Percentiles rank a stretch among this genome's conserved stretches.
These are phyloP conservation scores for Linnemannia hyalina DNA, from an alignment of 192 early-diverging fungal genomes.

Conservation along the genomic window DNA sequence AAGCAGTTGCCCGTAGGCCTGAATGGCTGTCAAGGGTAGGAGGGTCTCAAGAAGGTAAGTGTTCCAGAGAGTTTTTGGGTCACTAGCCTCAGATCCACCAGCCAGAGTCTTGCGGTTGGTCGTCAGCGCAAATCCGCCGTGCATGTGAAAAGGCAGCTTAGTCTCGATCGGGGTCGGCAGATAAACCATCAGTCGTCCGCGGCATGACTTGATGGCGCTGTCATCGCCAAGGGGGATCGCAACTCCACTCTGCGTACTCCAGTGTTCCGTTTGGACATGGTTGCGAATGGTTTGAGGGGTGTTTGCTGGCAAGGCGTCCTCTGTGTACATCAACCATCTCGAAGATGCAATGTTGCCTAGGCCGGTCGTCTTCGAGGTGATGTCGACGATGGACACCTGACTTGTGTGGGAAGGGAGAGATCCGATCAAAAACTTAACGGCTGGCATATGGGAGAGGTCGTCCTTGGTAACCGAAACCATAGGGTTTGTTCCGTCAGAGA, in stretches of 20 bases:
- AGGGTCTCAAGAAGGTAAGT: neutral
- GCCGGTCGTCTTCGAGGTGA: neutral
- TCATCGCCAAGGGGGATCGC: neutral
- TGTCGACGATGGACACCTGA: neutral
- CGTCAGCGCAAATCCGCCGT: neutral
- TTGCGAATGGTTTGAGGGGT: neutral
- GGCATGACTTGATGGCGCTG: neutral
- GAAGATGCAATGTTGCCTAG: neutral
- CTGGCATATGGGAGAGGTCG: no score
- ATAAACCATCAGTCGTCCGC: neutral
- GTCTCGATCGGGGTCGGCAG: constrained; percentile 4
- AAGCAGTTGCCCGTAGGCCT: neutral
- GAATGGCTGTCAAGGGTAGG: neutral
- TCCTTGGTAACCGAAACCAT: neutral
- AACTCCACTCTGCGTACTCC: neutral
- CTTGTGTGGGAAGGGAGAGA: neutral
- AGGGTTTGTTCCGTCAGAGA: neutral
- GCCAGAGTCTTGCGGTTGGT: constrained; percentile 6
- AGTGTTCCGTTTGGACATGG: neutral
- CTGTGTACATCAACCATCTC: constrained; percentile 3
- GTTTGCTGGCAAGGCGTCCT: neutral
- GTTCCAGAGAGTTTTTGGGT: neutral
- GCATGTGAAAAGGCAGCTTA: neutral
- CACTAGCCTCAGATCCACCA: neutral
- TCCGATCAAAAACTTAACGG: neutral